Evolutionary conservation across 1,284 basidiomycete genomes (phyloP), one percentile per base, ranked within the genome.

Genomic region (Microbotryum violaceum): DNA sequence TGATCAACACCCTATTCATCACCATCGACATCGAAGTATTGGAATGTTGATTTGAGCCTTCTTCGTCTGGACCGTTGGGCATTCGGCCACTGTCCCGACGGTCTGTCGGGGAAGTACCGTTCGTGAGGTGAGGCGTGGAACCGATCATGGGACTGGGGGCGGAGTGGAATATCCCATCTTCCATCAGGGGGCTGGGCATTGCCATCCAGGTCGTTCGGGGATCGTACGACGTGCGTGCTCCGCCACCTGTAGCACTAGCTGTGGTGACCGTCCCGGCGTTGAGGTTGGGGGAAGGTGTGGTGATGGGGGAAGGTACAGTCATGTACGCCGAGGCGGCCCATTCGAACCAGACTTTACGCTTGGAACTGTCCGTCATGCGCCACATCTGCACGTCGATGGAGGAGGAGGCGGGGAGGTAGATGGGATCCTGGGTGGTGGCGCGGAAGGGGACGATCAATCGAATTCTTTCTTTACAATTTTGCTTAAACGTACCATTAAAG

Each of bases 261-360:
- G 58, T 54, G 20, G 56, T 56, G 23, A 62, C 62, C 25, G 61
- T 62, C 3, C 51, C 49, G 6, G 47, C 23, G 3, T 54, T 12
- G 56, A 60, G 57, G 25, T 45, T 25, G 49, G 54, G 48, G 10
- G 52, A 48, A 16, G 45, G 57, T 9, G 55, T 31, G 49, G 25
- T 12, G 6, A 29, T 37, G 23, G 37, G 48, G 47, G 57, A 53
- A 20, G 55, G 54, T 25, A 62, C 51, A 2, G 86, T 83, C 48
- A 97, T 79, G 78, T 89, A 97, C 4, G 87, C 85, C 72, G 97
- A 92, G 0, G 91, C 92, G 71, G 86, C 85, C 96, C 96, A 99
- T 76, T 98, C 96, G 77, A 97, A 98, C 96, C 96, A 99, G 9
- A 99, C 91, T 70, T 88, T 84, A 37, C 85, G 82, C 64, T 85